Evolutionary conservation across 108 stramenopile genomes (phyloP).

Genomic region (Conticribra guillardii): DNA sequence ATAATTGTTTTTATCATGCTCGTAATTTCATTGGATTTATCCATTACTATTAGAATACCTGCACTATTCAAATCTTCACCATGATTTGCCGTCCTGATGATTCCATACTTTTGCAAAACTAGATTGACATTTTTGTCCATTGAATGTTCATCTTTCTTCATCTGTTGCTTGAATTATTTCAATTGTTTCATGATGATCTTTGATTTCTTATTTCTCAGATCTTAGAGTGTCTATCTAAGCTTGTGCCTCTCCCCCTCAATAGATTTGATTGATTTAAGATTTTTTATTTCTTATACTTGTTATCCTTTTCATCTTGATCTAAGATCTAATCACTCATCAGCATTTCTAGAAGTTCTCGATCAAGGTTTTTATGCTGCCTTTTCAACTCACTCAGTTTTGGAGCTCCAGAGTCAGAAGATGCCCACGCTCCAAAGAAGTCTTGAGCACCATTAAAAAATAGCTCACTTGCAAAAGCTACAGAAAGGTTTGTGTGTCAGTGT

Average conservation of each 20-base stretch:
- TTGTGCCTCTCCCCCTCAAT: background rate
- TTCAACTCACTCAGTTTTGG: background rate
- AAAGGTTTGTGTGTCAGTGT: no score
- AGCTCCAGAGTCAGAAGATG: background rate
- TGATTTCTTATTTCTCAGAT: background rate
- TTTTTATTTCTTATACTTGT: background rate
- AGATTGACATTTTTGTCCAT: background rate
- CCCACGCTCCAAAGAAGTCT: no score
- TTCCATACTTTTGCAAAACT: conserved; percentile 2
- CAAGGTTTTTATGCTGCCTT: background rate
- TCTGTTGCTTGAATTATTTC: background rate
- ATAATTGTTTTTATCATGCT: background rate
- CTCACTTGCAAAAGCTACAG: no score
- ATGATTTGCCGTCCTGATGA: conserved; percentile 6
- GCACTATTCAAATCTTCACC: conserved; percentile 11
- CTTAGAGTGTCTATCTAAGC: background rate
- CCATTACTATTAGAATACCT: background rate
- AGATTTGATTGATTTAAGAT: background rate
- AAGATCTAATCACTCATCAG: background rate
- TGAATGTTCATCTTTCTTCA: background rate
- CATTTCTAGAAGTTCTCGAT: background rate
- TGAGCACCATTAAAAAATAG: no score
- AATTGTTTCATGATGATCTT: background rate
- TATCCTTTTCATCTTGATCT: background rate
- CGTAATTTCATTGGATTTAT: conserved; percentile 1